These are phyloP conservation scores for Zygotorulaspora mrakii DNA, from an alignment of 1,139 yeast species.

Conservation along the genomic window DNA sequence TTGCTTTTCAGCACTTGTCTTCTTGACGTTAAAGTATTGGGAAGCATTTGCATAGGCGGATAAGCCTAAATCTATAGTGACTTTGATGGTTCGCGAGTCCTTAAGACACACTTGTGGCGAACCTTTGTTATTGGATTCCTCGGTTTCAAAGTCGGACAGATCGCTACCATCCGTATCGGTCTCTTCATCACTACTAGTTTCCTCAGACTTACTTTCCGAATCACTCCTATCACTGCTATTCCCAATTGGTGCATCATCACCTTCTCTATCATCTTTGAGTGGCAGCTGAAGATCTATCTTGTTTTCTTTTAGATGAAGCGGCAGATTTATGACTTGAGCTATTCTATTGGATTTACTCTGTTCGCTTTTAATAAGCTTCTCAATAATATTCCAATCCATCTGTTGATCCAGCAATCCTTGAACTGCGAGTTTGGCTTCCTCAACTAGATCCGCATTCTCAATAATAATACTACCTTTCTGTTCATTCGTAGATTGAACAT, in stretches of 20 bases:
- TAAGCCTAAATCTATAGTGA: constrained; percentile 61
- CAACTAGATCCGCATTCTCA: constrained; percentile 64
- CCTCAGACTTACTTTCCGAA: constrained; percentile 34
- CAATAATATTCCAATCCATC: constrained; percentile 94
- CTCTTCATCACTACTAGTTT: constrained; percentile 18
- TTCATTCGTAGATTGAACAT: constrained; percentile 61
- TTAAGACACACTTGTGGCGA: too few species aligned
- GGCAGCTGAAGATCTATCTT: constrained; percentile 61
- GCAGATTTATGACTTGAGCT: constrained; percentile 61
- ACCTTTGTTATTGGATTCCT: constrained; percentile 9
- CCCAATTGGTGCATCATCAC: neutral
- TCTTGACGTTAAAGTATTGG: constrained; percentile 75
- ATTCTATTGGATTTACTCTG: constrained; percentile 60
- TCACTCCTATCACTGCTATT: constrained; percentile 22
- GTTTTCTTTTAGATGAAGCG: constrained; percentile 68
- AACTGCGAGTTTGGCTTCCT: constrained; percentile 66
- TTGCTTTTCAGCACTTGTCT: constrained; percentile 73
- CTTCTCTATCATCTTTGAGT: constrained; percentile 36
- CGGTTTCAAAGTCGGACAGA: constrained; percentile 16
- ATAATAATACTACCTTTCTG: constrained; percentile 73
- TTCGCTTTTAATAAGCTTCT: constrained; percentile 66
- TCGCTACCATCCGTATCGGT: constrained; percentile 20
- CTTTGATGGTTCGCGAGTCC: constrained; percentile 41
- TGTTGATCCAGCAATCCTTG: constrained; percentile 69
- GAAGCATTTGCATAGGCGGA: constrained; percentile 92